Evolutionary conservation across 2,329 filamentous ascomycete species (phyloP).

Genomic region (Aciculosporium take): DNA sequence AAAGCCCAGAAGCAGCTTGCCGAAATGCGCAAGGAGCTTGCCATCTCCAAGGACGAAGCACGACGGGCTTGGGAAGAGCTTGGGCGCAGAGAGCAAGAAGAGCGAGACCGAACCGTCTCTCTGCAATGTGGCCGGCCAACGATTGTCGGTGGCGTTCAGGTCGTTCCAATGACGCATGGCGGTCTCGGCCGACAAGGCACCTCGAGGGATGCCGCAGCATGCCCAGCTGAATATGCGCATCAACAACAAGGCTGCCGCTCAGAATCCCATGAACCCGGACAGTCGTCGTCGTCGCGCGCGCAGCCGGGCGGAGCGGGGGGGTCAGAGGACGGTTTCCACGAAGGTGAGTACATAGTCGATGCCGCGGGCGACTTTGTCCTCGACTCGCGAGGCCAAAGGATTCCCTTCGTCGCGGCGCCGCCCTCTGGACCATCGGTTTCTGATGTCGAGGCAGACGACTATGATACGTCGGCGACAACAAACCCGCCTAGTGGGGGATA

Average conservation of each 20-base stretch:
- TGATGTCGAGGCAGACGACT: slow-evolving; percentile 41
- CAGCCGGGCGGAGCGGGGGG: slow-evolving; percentile 12
- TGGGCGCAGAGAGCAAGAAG: slow-evolving; percentile 81
- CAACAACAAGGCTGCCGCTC: slow-evolving; percentile 17
- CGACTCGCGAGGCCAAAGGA: slow-evolving; percentile 46
- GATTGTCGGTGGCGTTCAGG: slow-evolving; percentile 82
- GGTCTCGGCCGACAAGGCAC: slow-evolving; percentile 41
- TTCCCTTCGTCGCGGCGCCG: slow-evolving; percentile 33
- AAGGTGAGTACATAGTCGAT: slow-evolving; percentile 59
- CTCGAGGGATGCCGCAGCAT: slow-evolving; percentile 22
- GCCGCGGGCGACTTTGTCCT: slow-evolving; percentile 44
- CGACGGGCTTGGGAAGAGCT: slow-evolving; percentile 94
- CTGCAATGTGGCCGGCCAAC: slow-evolving; percentile 79
- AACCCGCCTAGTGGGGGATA: slow-evolving; percentile 22
- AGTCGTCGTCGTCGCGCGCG: slow-evolving; percentile 4
- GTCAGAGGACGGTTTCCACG: slow-evolving; percentile 50
- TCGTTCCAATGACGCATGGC: slow-evolving; percentile 79
- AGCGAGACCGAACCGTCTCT: slow-evolving; percentile 74
- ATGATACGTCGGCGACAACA: slow-evolving; percentile 37
- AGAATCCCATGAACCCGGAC: slow-evolving; percentile 15
- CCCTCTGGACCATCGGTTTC: slow-evolving; percentile 31
- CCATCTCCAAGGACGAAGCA: slow-evolving; percentile 92
- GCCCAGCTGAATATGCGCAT: slow-evolving; percentile 17
- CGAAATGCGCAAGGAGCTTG: slow-evolving; percentile 84
- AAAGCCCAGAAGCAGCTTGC: slow-evolving; percentile 65